Conservation (phyloP, 2,329 filamentous ascomycete genomes). For the Colletotrichum viniferum region DNA sequence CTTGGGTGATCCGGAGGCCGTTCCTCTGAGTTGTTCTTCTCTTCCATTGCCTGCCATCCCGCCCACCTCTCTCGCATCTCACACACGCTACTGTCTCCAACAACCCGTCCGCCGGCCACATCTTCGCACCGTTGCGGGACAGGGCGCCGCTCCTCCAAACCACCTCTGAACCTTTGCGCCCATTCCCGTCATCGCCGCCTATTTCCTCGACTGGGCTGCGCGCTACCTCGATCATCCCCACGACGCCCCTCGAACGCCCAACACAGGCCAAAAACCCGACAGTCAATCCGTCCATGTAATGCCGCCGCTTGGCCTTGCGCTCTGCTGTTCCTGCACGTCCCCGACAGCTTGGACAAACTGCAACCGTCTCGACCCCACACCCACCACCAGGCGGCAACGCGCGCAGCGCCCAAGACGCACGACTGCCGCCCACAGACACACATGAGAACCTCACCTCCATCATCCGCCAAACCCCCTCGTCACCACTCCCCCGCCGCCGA, state of each 20-base stretch:
- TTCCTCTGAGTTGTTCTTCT: neutral
- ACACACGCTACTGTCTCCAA: neutral
- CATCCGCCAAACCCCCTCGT: neutral
- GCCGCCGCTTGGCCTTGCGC: conserved; percentile 17
- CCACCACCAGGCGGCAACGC: conserved; percentile 21
- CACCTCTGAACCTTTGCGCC: conserved; percentile 3
- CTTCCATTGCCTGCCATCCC: neutral
- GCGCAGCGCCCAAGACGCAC: conserved; percentile 20
- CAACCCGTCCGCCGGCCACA: neutral
- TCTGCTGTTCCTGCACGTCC: conserved; percentile 14
- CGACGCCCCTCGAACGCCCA: neutral
- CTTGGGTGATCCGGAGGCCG: neutral
- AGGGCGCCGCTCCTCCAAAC: neutral
- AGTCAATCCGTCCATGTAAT: conserved; percentile 16
- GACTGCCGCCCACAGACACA: conserved; percentile 19
- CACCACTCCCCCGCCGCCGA: neutral
- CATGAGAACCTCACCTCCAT: conserved; percentile 22
- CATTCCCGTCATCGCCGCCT: neutral
- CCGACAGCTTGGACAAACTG: conserved; percentile 18
- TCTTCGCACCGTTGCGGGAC: neutral
- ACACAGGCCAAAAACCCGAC: neutral
- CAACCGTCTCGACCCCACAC: conserved; percentile 19
- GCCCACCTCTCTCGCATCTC: neutral
- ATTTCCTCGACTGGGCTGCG: neutral
- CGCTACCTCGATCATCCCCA: neutral